These are phyloP conservation scores for Exophiala mesophila DNA, from an alignment of 2,329 filamentous ascomycete genomes.

Conservation along the genomic window DNA sequence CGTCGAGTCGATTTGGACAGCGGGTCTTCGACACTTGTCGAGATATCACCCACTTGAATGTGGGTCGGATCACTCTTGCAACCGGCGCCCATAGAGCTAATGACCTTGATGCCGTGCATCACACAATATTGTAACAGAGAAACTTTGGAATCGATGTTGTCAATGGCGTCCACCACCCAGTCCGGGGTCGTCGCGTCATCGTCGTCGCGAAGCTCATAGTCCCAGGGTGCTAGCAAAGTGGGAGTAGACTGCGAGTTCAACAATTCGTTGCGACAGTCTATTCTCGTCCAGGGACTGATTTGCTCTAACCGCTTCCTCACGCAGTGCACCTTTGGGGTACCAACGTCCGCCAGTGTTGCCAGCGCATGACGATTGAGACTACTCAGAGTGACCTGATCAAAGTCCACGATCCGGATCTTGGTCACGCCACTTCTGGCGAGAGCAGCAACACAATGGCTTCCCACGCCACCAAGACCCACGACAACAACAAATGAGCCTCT, in stretches of 20 bases:
- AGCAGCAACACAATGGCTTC: conserved; percentile 82
- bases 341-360: conserved; percentile 88
- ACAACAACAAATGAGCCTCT: conserved; percentile 79
- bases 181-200: conserved; percentile 55
- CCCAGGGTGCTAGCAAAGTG: conserved; percentile 63
- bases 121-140: conserved; percentile 83
- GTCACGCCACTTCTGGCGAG: conserved; percentile 84
- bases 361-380: conserved; percentile 95
- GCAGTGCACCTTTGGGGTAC: conserved; percentile 84
- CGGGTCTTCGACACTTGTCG: conserved; percentile 78
- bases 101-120: conserved; percentile 69
- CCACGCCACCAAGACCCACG: conserved; percentile 90
- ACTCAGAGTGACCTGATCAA: conserved; percentile 93
- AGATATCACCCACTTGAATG: conserved; percentile 88
- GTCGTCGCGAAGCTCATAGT: conserved; percentile 46
- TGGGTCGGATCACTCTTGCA: conserved; percentile 84
- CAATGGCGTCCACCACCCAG: conserved; percentile 94
- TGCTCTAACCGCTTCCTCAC: conserved; percentile 75
- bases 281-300: conserved; percentile 85
- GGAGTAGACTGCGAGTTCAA: conserved; percentile 66
- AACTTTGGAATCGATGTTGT: conserved; percentile 97
- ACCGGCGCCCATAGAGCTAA: conserved; percentile 93
- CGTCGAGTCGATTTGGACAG: conserved; percentile 80
- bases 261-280: conserved; percentile 80
- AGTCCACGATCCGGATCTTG: conserved; percentile 85